Conservation (phyloP, 2,329 filamentous ascomycete species). For the Dissoconium aciculare region DNA sequence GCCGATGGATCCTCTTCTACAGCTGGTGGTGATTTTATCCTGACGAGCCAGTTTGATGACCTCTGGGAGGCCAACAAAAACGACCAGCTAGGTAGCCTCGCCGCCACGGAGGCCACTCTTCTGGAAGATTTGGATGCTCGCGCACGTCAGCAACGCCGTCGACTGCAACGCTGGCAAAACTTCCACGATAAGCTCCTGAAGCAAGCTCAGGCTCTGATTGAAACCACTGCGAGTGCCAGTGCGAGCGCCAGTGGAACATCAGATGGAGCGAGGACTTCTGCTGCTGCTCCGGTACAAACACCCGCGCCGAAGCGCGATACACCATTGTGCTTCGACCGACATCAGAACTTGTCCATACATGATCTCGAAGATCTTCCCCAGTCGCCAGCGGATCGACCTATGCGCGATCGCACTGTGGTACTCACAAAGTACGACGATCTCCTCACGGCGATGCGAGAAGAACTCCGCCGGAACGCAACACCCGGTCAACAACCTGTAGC, state of each 20-base stretch:
- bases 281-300: too few relatives aligned
- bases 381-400: conserved; percentile 6
- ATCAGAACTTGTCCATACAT: conserved; percentile 16
- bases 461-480: conserved; percentile 15
- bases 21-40: conserved; percentile 46
- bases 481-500: conserved; percentile 3
- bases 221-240: conserved; percentile 4
- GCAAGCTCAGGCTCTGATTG: conserved; percentile 7
- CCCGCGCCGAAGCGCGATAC: neutral
- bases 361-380: conserved; percentile 12
- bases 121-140: conserved; percentile 57
- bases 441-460: conserved; percentile 23
- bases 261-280: too few relatives aligned
- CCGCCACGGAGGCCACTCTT: conserved; percentile 38
- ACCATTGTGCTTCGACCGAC: conserved; percentile 18
- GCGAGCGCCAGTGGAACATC: too few relatives aligned
- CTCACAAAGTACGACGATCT: conserved; percentile 20
- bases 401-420: conserved; percentile 8
- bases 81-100: conserved; percentile 28
- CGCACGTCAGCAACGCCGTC: conserved; percentile 49
- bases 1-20: too few relatives aligned
- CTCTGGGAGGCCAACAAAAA: conserved; percentile 52
- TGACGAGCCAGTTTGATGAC: conserved; percentile 48
- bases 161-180: conserved; percentile 59
- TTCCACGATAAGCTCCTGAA: conserved; percentile 36